These are phyloP conservation scores for Mycosarcoma mackinlayi DNA, from an alignment of 1,284 basidiomycete genomes.

Conservation along the genomic window DNA sequence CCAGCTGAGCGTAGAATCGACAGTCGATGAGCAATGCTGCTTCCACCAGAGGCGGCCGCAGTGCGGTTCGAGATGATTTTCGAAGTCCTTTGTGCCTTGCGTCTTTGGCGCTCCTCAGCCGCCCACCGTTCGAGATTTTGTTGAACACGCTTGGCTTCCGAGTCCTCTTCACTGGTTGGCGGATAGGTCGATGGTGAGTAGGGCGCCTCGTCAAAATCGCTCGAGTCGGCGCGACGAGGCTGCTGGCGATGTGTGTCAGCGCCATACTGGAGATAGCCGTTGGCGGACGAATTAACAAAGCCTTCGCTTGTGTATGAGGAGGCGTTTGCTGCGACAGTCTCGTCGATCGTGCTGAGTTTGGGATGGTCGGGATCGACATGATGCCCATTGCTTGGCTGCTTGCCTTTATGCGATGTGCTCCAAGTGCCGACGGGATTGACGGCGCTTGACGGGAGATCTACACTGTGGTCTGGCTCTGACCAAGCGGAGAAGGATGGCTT, in stretches of 20 bases:
- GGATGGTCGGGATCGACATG: slow-evolving; percentile 14
- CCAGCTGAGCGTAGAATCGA: slow-evolving; percentile 28
- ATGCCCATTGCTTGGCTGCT: slow-evolving; percentile 27
- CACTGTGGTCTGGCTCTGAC: background rate
- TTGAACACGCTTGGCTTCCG: slow-evolving; percentile 53
- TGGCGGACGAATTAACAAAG: slow-evolving; percentile 19
- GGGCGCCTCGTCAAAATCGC: slow-evolving; percentile 16
- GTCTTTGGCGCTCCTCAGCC: slow-evolving; percentile 49
- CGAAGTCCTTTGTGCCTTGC: slow-evolving; percentile 55
- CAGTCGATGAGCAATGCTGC: slow-evolving; percentile 25
- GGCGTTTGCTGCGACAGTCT: slow-evolving; percentile 17
- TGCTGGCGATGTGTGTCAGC: background rate
- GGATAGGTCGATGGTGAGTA: slow-evolving; percentile 45
- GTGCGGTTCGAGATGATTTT: slow-evolving; percentile 29
- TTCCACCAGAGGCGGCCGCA: slow-evolving; percentile 8
- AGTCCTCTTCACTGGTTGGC: slow-evolving; percentile 50
- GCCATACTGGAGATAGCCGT: slow-evolving; percentile 14
- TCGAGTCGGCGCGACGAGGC: slow-evolving; percentile 16
- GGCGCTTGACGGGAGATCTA: slow-evolving; percentile 2
- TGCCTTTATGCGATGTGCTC: slow-evolving; percentile 11
- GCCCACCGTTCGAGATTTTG: slow-evolving; percentile 59
- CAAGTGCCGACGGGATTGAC: slow-evolving; percentile 4
- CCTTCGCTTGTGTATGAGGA: slow-evolving; percentile 6
- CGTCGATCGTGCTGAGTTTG: slow-evolving; percentile 40
- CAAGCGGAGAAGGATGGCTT: slow-evolving; percentile 2